Evolutionary conservation across 192 early-diverging fungal species (phyloP), one percentile per base, ranked within the genome.

Genomic region (Coemansia sp.): DNA sequence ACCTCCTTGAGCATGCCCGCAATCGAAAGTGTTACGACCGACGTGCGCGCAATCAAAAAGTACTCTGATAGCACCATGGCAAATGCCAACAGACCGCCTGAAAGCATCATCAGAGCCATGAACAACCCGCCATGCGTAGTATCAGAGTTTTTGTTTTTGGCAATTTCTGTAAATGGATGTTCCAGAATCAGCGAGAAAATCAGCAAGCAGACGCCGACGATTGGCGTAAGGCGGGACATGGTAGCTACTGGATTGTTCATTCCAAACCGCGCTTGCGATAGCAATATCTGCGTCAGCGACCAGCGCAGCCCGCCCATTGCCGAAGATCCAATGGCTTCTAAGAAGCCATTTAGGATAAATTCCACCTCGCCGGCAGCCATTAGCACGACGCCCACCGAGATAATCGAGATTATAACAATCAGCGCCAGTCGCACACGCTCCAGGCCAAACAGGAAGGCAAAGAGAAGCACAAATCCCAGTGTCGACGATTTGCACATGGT

Each of bases 1-100:
- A 97, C 88, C 70, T 97, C 95, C 83, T 89, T 90, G 63, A 92
- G 70, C 66, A 90, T 95, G 15, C 95, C 95, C 4, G 88, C 89
- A 1, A 95, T 87, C n/a, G 92, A 94, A 38, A 97, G 76, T 0
- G 95, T 90, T 4, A 97, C 84, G 3, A 92, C 93, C 5, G 88
- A 92, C 0, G 93, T 95, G 48, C 84, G 75, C 9, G 88, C 80
- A 68, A 97, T 95, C 37, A 95, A 68, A 34, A 86, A 80, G 73
- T 89, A 97, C 68, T 97, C 95, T 11, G 87, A 83, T 53, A 91
- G 82, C 14, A 96, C 86, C 93, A 97, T 93, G 26, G 84, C 65
- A 68, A 94, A 96, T 6, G 95, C 95, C 42, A 98, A 56, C 15
- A 86, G 23, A 5, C 95, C 95, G 58, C 93, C 93, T n/a, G 82